Evolutionary conservation across 2,329 filamentous ascomycete genomes (phyloP).

Genomic region (Pseudogymnoascus sp.): DNA sequence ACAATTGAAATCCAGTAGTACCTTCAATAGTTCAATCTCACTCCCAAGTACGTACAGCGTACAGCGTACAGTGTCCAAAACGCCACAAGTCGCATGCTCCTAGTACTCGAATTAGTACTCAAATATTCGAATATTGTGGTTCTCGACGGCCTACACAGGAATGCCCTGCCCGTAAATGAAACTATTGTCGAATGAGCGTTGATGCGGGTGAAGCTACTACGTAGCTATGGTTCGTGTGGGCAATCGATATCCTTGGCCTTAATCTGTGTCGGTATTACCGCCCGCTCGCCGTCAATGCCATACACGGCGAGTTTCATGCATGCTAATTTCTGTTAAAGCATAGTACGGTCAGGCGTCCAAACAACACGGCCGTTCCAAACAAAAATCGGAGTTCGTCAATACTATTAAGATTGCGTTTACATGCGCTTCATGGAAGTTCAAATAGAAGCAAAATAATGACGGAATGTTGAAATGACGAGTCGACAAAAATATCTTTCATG

Average conservation of each 20-base stretch:
- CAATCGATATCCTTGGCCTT: constrained; percentile 8
- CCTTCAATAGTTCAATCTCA: not conserved
- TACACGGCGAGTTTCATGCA: constrained; percentile 2
- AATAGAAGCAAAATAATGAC: not conserved
- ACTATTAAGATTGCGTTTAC: constrained; percentile 1
- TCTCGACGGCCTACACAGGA: not conserved
- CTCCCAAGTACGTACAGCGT: too few species aligned
- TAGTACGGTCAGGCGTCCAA: constrained; percentile 7
- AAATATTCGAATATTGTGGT: not conserved
- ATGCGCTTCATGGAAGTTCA: constrained; percentile 7
- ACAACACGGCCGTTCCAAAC: constrained; percentile 1
- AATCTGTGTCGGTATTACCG: constrained; percentile 9
- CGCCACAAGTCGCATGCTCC: constrained; percentile 5
- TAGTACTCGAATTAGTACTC: not conserved
- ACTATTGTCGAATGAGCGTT: constrained; percentile 1
- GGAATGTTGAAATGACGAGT: not conserved
- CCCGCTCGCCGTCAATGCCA: constrained; percentile 1
- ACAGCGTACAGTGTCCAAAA: not conserved
- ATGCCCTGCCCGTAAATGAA: not conserved
- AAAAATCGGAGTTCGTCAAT: constrained; percentile 3
- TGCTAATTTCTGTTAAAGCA: constrained; percentile 9
- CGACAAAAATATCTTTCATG: not conserved
- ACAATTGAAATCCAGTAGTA: not conserved
- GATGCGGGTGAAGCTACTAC: not conserved
- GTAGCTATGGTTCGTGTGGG: not conserved